Evolutionary conservation across 129 eudicot species (phyloP).

Genomic region (Flaveria brownii): DNA sequence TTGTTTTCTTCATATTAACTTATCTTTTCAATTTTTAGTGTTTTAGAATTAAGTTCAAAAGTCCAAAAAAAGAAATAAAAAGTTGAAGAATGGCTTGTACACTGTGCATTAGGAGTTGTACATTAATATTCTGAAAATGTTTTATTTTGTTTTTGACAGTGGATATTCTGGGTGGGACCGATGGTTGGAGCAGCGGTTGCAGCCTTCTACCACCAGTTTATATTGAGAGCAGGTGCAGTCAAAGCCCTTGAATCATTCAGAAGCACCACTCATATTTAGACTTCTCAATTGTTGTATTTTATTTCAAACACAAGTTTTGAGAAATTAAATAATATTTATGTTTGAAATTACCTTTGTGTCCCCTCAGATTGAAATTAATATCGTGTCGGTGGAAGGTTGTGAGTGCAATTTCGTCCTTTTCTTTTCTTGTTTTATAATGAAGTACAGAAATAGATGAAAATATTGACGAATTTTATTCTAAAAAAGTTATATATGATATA

Average conservation of each 20-base stretch:
- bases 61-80: no score
- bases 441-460: no score
- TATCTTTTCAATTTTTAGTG: neutral
- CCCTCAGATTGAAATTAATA: neutral
- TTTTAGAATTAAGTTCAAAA: neutral
- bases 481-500: no score
- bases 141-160: slow-evolving; percentile 34
- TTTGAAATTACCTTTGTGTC: neutral
- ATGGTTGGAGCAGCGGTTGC: slow-evolving; percentile 74
- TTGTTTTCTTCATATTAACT: neutral
- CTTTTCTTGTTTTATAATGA: no score
- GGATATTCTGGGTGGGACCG: slow-evolving; percentile 91
- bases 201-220: slow-evolving; percentile 81
- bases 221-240: slow-evolving; percentile 64
- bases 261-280: slow-evolving; percentile 34
- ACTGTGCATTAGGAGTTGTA: neutral
- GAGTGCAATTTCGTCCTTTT: neutral
- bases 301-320: neutral
- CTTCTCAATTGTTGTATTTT: neutral
- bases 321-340: neutral
- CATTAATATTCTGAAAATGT: neutral
- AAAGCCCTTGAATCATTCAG: slow-evolving; percentile 76
- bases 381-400: neutral
- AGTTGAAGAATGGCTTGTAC: neutral
- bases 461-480: no score